Evolutionary conservation across 83 land plant species (phyloP).

Genomic region (Diphasiastrum complanatum): DNA sequence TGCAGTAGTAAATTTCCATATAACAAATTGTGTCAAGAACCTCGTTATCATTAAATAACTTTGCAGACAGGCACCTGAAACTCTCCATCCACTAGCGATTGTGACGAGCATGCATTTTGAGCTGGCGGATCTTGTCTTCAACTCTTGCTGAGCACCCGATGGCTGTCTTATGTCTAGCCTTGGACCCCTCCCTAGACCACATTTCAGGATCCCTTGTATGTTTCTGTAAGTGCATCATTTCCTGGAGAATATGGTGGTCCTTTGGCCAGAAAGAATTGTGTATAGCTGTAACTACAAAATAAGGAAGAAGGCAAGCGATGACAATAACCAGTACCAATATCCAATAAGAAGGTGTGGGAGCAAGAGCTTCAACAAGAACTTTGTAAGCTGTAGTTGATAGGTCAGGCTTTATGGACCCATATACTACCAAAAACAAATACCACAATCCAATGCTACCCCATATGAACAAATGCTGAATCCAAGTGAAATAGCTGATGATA

Average conservation of each 20-base stretch:
- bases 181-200: slow-evolving; percentile 65
- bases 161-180: slow-evolving; percentile 61
- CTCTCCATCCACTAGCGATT: no score
- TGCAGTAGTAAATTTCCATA: no score
- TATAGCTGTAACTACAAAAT: slow-evolving; percentile 24
- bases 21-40: no score
- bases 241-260: slow-evolving; percentile 50
- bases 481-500: slow-evolving; percentile 18
- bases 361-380: slow-evolving; percentile 11
- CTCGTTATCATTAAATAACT: no score
- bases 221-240: slow-evolving; percentile 59
- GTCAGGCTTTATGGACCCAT: slow-evolving; percentile 1
- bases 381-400: slow-evolving; percentile 5
- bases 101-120: no score
- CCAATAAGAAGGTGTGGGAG: slow-evolving; percentile 5
- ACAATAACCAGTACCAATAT: neutral
- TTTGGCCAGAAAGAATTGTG: slow-evolving; percentile 28
- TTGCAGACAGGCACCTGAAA: no score
- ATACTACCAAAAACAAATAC: slow-evolving; percentile 22
- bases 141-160: slow-evolving; percentile 72
- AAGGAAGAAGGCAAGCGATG: slow-evolving; percentile 29
- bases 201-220: slow-evolving; percentile 56
- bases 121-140: no score
- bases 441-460: slow-evolving; percentile 25
- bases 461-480: slow-evolving; percentile 26